Evolutionary conservation across 2,329 filamentous ascomycete species (phyloP).

Genomic region (Aspergillus glaucus): DNA sequence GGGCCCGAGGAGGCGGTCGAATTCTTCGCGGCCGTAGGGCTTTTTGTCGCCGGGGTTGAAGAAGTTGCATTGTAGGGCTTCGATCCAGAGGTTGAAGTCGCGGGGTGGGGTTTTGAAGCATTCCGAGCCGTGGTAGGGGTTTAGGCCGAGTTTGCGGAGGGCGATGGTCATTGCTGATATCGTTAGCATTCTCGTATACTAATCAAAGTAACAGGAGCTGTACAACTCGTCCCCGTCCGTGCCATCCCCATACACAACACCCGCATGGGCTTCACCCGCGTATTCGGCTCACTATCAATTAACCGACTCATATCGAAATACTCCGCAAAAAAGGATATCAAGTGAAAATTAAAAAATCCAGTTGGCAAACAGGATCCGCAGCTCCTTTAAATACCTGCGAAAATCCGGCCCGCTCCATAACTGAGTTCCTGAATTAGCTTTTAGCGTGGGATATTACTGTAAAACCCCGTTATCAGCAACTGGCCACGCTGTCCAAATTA

Average conservation of each 20-base stretch:
- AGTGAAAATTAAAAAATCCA: no score
- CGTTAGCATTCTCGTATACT: background rate
- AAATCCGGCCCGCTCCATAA: no score
- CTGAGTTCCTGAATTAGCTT: no score
- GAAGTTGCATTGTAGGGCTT: constrained; percentile 7
- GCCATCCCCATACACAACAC: constrained; percentile 1
- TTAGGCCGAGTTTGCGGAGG: constrained; percentile 3
- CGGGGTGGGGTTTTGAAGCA: constrained; percentile 5
- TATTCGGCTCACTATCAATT: background rate
- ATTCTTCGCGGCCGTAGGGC: constrained; percentile 13
- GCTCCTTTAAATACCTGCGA: no score
- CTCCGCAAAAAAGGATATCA: no score
- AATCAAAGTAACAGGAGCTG: background rate
- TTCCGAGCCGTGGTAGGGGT: constrained; percentile 5
- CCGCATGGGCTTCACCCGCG: background rate
- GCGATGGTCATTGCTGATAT: background rate
- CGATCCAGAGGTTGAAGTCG: constrained; percentile 6
- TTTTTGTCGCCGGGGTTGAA: background rate
- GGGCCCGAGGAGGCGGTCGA: constrained; percentile 26
- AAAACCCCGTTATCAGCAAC: background rate
- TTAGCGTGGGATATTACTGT: background rate
- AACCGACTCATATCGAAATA: background rate
- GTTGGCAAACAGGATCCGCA: no score
- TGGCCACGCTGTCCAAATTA: background rate
- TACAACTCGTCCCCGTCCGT: background rate